phyloP scores from a whole-genome alignment of 108 stramenopile genomes.

The Cyclotella choctawhatcheeana region DNA sequence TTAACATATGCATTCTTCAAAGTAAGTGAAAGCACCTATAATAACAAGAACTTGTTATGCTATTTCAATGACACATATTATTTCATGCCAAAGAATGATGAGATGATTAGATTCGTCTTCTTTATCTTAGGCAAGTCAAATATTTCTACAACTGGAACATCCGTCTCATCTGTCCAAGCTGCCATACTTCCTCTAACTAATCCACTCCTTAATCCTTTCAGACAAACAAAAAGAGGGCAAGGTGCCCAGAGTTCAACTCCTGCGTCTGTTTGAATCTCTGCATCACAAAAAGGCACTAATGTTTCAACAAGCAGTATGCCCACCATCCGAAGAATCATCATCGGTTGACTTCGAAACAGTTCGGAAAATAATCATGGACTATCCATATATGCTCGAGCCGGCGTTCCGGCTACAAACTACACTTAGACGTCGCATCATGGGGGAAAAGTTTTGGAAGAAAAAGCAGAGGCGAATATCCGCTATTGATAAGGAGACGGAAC shows the following conservation, averaged over 20 bases:
- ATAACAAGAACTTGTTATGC: no score
- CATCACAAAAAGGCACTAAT: neutral
- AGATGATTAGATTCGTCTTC: slow-evolving; percentile 39
- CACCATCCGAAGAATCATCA: neutral
- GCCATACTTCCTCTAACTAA: no score
- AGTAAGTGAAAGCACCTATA: slow-evolving; percentile 15
- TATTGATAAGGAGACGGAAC: slow-evolving; percentile 1
- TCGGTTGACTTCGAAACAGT: slow-evolving; percentile 17
- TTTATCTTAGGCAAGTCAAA: slow-evolving; percentile 29
- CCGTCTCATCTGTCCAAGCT: no score
- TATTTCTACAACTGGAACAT: no score
- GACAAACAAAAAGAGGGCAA: neutral
- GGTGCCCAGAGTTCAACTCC: neutral
- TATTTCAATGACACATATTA: no score
- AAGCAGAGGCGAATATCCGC: slow-evolving; percentile 4
- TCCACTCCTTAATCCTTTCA: no score
- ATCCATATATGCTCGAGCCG: slow-evolving; percentile 31
- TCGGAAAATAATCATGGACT: slow-evolving; percentile 3
- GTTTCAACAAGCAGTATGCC: neutral
- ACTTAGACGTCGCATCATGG: slow-evolving; percentile 32
- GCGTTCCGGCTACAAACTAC: slow-evolving; percentile 27
- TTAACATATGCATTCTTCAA: slow-evolving; percentile 25
- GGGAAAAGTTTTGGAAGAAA: slow-evolving; percentile 30
- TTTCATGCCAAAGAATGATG: slow-evolving; percentile 11
- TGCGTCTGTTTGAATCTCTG: neutral